These are phyloP conservation scores for Cardamine chenopodiifolia DNA, from an alignment of 345 rosid species.

Conservation along the genomic window DNA sequence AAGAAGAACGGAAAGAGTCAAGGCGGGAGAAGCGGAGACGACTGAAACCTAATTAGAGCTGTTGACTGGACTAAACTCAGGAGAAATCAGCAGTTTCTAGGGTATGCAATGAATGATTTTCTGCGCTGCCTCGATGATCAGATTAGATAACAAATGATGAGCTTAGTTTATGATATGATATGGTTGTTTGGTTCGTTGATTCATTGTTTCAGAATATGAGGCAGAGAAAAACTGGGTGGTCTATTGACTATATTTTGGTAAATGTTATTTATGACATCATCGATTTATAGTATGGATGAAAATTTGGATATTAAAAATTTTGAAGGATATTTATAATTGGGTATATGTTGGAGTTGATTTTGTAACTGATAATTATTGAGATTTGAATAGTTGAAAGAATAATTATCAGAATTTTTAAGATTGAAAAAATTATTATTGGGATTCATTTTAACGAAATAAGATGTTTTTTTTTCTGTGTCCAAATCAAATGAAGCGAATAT, in stretches of 20 bases:
- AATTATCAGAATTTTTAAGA: no score
- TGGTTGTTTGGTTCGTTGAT: neutral
- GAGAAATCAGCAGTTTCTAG: neutral
- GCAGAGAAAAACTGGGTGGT: neutral
- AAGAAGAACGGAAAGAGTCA: conserved; percentile 43
- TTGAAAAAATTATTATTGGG: no score
- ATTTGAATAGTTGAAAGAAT: no score
- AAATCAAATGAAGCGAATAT: no score
- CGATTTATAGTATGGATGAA: no score
- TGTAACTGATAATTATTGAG: no score
- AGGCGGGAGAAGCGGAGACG: conserved; percentile 53
- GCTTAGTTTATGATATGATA: conserved; percentile 6
- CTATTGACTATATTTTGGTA: neutral
- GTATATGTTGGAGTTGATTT: no score
- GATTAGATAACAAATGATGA: conserved; percentile 4
- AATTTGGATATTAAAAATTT: no score
- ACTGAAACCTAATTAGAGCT: conserved; percentile 25
- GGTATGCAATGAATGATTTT: conserved; percentile 10
- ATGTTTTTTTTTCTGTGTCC: no score
- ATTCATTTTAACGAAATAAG: no score
- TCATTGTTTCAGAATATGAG: neutral
- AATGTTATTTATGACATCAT: neutral
- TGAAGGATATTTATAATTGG: no score
- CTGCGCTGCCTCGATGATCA: conserved; percentile 16
- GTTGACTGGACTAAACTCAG: neutral